Percentiles rank a stretch among this genome's conserved stretches.
These are phyloP conservation scores for Golubevia sp. DNA, from an alignment of 1,284 basidiomycete species.

Conservation along the genomic window DNA sequence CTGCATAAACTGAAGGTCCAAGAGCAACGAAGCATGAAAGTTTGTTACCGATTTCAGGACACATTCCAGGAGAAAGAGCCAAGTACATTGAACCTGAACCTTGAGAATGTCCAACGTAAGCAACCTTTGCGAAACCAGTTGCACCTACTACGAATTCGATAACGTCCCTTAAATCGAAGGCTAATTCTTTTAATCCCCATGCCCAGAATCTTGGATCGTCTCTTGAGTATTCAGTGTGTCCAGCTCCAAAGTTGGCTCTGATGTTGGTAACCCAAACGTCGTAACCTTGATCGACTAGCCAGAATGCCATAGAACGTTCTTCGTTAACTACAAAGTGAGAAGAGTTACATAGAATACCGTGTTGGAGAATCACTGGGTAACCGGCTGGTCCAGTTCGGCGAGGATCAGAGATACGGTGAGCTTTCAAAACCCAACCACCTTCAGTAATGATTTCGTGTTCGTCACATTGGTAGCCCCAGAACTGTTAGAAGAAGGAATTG, in stretches of 20 bases:
- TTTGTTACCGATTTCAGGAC: conserved; percentile 51
- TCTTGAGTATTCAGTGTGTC: conserved; percentile 48
- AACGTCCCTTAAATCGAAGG: conserved; percentile 50
- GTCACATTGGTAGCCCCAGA: conserved; percentile 62
- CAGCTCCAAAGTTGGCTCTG: conserved; percentile 53
- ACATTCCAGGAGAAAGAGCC: conserved; percentile 50
- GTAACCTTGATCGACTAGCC: conserved; percentile 59
- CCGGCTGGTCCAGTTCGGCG: conserved; percentile 44
- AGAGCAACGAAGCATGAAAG: conserved; percentile 50
- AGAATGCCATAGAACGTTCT: conserved; percentile 58
- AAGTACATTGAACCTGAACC: conserved; percentile 58
- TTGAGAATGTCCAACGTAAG: conserved; percentile 58
- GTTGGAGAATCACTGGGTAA: conserved; percentile 57
- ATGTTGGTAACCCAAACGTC: conserved; percentile 61
- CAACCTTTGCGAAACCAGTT: conserved; percentile 42
- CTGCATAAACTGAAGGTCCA: conserved; percentile 57
- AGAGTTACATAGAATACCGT: conserved; percentile 59
- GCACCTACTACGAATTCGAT: conserved; percentile 52
- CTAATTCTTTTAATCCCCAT: conserved; percentile 57
- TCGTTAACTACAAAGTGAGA: conserved; percentile 54
- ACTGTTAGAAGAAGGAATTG: conserved; percentile 13
- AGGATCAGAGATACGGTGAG: conserved; percentile 57
- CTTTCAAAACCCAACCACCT: conserved; percentile 58
- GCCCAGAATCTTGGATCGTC: conserved; percentile 61
- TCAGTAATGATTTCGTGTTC: conserved; percentile 55